A percentile compares a stretch with the other conserved stretches of the same genome.
These are phyloP conservation scores for Mycena vitilis DNA, from an alignment of 768 basidiomycete genomes.

Conservation along the genomic window DNA sequence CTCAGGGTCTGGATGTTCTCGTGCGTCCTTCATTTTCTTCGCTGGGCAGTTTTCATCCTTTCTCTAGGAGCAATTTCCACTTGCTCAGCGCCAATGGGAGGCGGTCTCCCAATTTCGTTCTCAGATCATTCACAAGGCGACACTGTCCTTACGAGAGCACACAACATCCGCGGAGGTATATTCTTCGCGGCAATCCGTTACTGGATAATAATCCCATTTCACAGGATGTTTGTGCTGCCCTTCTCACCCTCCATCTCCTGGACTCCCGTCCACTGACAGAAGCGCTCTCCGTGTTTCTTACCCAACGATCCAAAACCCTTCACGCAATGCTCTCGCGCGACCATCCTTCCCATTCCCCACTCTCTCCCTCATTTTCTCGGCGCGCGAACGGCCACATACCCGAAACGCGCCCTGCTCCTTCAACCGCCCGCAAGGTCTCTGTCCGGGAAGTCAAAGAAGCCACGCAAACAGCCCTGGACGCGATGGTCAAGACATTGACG, in stretches of 20 bases:
- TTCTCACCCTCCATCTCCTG: constrained; percentile 88
- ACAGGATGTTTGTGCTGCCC: constrained; percentile 80
- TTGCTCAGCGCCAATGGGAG: constrained; percentile 95
- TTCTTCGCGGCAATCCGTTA: constrained; percentile 20
- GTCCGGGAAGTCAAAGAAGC: constrained; percentile 67
- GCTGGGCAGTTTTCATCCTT: constrained; percentile 11
- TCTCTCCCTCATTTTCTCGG: constrained; percentile 26
- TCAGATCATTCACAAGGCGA: constrained; percentile 92
- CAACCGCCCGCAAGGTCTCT: constrained; percentile 46
- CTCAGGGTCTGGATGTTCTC: constrained; percentile 70
- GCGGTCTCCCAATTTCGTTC: constrained; percentile 85
- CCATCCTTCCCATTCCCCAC: constrained; percentile 31
- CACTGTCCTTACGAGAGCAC: constrained; percentile 76
- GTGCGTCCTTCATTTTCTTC: constrained; percentile 50
- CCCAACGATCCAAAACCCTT: constrained; percentile 75
- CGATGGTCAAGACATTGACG: constrained; percentile 68
- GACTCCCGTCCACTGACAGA: constrained; percentile 86
- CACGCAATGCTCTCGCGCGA: constrained; percentile 56
- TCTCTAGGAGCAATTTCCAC: constrained; percentile 82
- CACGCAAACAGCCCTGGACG: constrained; percentile 62
- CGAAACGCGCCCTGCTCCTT: constrained; percentile 33
- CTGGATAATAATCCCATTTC: constrained; percentile 9
- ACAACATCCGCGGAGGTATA: constrained; percentile 64
- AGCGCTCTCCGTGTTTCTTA: constrained; percentile 75
- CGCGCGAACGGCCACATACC: constrained; percentile 50